Base-by-base conservation (phyloP, 805 yeast genomes). In the Lachancea lanzarotensis region DNA sequence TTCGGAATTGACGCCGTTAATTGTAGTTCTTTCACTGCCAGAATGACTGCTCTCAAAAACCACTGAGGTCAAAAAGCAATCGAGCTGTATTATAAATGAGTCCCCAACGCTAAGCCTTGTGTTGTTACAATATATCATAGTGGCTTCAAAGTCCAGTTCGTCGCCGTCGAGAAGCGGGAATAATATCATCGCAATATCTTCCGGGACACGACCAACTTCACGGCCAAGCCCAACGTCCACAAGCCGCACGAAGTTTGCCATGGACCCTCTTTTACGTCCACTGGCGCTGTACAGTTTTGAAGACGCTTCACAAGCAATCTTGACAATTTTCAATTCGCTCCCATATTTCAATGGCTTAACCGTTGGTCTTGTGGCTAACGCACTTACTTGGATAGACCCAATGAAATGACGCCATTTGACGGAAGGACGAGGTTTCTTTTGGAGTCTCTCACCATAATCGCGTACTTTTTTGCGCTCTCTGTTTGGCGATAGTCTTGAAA, bases 181-280 rank as follows among this genome's bases (percentile, higher is more conserved):
- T 9, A 90, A 57, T 10, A 81, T 73, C 4, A 74, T 64, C 0
- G 95, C 88, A 26, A 78, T 68, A 40, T 78, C 84, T 50, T 82
- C 89, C 0, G 86, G 81, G 1, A 86, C 30, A 52, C 95, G 74
- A 0, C 93, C 97, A 26, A 90, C 69, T 57, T 86, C 95, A 47
- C 84, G 60, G 16, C 60, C 50, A 18, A 47, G 52, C 3, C 50
- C 42, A 2, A 57, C 47, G 40, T 63, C 65, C 35, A 58, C 46
- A 17, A 70, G 47, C 42, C 66, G 66, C 5, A 69, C 53, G 46
- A 55, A 63, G 12, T 66, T 65, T 0, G 70, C 59, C 49, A 65
- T 57, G 8, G 59, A 45, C 3, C 46, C 41, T 29, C 52, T 57
- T 27, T 46, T 50, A 12, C 45, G 49, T 2, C 65, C 62, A 6